A percentile compares a stretch with the other conserved stretches of the same genome.
Evolutionary conservation across 2,329 filamentous ascomycete genomes (phyloP).

Genomic region (Diaporthe vaccinii): DNA sequence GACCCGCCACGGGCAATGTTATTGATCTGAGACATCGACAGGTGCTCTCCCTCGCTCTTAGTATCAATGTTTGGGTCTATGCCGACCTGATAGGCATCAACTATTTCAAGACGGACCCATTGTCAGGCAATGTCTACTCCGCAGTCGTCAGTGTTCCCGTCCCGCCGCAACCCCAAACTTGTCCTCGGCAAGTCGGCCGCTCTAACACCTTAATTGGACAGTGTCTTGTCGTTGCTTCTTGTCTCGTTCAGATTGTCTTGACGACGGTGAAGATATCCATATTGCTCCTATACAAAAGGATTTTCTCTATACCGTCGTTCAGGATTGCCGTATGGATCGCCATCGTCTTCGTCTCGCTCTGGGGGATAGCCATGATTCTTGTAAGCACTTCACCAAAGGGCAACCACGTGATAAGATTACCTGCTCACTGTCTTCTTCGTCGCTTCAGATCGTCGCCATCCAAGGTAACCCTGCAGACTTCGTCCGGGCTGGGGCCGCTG

Average conservation of each 20-base stretch:
- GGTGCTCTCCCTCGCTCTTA: not conserved
- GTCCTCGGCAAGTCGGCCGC: too few relatives aligned
- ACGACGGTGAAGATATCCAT: not conserved
- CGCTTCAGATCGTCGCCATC: not conserved
- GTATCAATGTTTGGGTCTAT: constrained; percentile 17
- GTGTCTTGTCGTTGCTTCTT: constrained; percentile 14
- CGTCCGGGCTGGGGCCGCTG: not conserved
- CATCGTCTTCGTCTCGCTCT: constrained; percentile 4
- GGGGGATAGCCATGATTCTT: constrained; percentile 9
- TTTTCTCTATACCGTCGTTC: not conserved
- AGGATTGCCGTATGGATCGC: not conserved
- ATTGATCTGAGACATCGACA: not conserved
- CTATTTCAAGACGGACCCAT: not conserved
- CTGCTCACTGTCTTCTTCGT: not conserved
- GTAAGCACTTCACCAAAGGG: not conserved
- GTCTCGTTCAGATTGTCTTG: constrained; percentile 7
- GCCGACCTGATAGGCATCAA: not conserved
- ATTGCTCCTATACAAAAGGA: constrained; percentile 4
- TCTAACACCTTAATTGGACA: not conserved
- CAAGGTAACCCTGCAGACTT: not conserved
- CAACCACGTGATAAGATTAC: not conserved
- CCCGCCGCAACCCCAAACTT: not conserved
- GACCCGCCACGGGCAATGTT: not conserved
- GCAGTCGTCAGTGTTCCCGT: not conserved
- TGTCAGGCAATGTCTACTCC: not conserved